phyloP scores from a whole-genome alignment of 192 early-diverging fungal genomes.

The Phlyctochytrium planicorne region DNA sequence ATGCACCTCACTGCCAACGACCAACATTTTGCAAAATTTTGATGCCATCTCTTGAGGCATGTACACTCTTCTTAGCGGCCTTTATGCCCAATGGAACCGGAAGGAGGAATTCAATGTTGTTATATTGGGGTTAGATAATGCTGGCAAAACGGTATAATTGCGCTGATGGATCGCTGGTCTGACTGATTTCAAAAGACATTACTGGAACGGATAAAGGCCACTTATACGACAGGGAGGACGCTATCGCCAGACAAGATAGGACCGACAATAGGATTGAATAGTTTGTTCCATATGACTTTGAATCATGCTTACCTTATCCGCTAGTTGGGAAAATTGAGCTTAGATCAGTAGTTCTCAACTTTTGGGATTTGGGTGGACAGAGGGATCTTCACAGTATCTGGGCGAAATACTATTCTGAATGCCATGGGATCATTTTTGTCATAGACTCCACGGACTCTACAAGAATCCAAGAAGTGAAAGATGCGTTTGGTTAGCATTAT shows the following conservation, averaged over 20 bases:
- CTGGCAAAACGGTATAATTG: constrained; percentile 86
- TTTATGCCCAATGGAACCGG: constrained; percentile 84
- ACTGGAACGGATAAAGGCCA: constrained; percentile 85
- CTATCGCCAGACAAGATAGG: constrained; percentile 86
- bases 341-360: constrained; percentile 71
- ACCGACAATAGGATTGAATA: constrained; percentile 93
- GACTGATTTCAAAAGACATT: constrained; percentile 63
- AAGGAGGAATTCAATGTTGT: constrained; percentile 94
- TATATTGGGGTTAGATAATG: constrained; percentile 94
- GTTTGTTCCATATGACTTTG: constrained; percentile 55
- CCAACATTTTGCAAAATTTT: too few species aligned
- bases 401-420: constrained; percentile 91
- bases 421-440: constrained; percentile 92
- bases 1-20: too few species aligned
- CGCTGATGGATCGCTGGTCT: neutral
- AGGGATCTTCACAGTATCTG: constrained; percentile 84
- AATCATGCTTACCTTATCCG: neutral
- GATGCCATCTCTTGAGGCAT: too few species aligned
- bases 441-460: constrained; percentile 81
- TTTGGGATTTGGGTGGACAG: constrained; percentile 96
- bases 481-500: constrained; percentile 64
- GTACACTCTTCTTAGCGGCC: constrained; percentile 89
- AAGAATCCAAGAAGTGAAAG: constrained; percentile 77
- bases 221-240: constrained; percentile 66
- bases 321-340: constrained; percentile 79